Evolutionary conservation across 257 asterid genomes (phyloP), one percentile per base, ranked within the genome.

Genomic region (Capsicum rhomboideum): DNA sequence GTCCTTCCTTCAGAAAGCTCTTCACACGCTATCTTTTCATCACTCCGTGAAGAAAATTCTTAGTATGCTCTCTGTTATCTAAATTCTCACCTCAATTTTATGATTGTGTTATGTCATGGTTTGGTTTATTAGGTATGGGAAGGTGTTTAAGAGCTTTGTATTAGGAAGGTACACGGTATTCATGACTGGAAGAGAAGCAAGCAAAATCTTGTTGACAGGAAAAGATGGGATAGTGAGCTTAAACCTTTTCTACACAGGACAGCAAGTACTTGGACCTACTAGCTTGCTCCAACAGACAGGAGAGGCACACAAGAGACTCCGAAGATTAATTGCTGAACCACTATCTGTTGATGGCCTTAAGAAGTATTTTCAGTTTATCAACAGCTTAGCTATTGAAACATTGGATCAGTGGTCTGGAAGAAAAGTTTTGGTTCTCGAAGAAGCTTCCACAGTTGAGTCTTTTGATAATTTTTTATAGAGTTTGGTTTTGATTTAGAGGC

Each of bases 211-310:
- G 85, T 86, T 94, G 67, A 89, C 98, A 34, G 98, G 97, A 37
- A 94, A 94, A 92, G 97, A 93, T 84, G 98, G 97, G 52, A 88
- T 92, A 68, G 97, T 94, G 82, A 94, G 97, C 87, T 81, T 94
- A 34, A 93, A 94, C 68, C 94, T 94, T 59, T 94, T 94, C 83
- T 92, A 93, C 86, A 93, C 97, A 13, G 98, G 98, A 83, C 89
- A 92, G 80, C 97, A 93, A 84, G 98, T 94, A 56, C 94, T 94
- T 55, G 97, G 97, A 46, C 97, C 98, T 0, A 90, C 92, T 4
- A 93, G 98, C 91, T 87, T 94, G 91, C 98, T 94, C 72, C 90
- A 88, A 82, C 98, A 94, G 89, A 91, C 90, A 1, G 98, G 98
- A 56, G 97, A 94, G 78, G 86, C 93, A 20, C 98, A 94, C 87